A percentile compares a stretch with the other conserved stretches of the same genome.
Conservation (phyloP, 208 protist species). For the Phytomonas francai region DNA sequence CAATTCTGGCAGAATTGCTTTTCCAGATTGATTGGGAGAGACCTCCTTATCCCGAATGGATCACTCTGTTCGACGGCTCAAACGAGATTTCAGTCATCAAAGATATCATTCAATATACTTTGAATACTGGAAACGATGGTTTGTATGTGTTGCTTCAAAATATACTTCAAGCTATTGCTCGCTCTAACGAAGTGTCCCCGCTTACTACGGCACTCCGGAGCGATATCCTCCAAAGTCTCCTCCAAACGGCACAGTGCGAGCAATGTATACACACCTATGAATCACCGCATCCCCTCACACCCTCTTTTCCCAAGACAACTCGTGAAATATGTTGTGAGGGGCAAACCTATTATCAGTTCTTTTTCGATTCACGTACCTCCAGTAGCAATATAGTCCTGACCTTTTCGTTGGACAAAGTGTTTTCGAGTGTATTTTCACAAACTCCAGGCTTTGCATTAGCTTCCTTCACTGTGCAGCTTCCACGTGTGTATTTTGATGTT, state of each 20-base stretch:
- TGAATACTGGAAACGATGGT: background rate
- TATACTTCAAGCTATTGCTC: background rate
- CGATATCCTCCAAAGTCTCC: background rate
- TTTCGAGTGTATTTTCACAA: conserved; percentile 1
- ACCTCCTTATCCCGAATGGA: background rate
- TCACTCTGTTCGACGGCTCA: background rate
- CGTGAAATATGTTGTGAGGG: background rate
- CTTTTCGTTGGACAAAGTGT: conserved; percentile 2
- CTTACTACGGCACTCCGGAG: background rate
- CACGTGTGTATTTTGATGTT: conserved; percentile 7
- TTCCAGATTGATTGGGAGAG: conserved; percentile 1
- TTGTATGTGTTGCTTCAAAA: background rate
- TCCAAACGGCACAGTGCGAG: background rate
- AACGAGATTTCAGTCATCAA: background rate
- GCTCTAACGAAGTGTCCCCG: background rate
- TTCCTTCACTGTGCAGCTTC: background rate
- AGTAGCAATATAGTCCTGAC: conserved; percentile 7
- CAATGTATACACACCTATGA: background rate
- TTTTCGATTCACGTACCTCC: conserved; percentile 4
- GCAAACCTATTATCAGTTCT: conserved; percentile 4
- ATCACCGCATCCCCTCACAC: background rate
- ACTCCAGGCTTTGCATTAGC: conserved; percentile 2
- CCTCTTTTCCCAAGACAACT: background rate
- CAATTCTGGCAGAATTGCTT: conserved; percentile 21
- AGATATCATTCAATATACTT: background rate